Evolutionary conservation across 1,284 basidiomycete species (phyloP).

Genomic region (Caloboletus inedulis): DNA sequence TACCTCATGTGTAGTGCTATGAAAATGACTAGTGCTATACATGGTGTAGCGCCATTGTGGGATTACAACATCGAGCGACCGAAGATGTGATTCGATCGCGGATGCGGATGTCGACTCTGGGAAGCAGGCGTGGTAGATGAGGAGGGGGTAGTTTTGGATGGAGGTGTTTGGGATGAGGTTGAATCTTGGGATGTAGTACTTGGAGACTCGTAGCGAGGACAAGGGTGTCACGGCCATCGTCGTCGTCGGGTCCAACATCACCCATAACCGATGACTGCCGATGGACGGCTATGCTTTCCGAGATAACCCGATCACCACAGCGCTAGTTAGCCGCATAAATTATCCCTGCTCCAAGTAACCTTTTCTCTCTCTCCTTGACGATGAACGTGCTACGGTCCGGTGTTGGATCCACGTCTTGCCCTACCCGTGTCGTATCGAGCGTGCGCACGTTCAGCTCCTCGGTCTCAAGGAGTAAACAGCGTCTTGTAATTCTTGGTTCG

Average conservation of each 20-base stretch:
- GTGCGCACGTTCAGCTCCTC: slow-evolving; percentile 40
- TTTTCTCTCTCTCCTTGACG: neutral
- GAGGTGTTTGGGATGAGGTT: slow-evolving; percentile 2
- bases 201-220: slow-evolving; percentile 4
- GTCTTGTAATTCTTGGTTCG: slow-evolving; percentile 77
- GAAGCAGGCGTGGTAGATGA: slow-evolving; percentile 19
- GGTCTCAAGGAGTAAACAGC: slow-evolving; percentile 44
- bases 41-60: slow-evolving; percentile 39
- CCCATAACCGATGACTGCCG: neutral
- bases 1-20: slow-evolving; percentile 33
- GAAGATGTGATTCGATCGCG: slow-evolving; percentile 33
- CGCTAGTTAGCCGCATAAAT: too few species aligned
- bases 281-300: slow-evolving; percentile 8
- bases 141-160: slow-evolving; percentile 12
- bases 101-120: neutral
- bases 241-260: neutral
- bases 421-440: neutral
- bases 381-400: slow-evolving; percentile 21
- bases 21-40: slow-evolving; percentile 43
- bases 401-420: slow-evolving; percentile 1
- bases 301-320: slow-evolving; percentile 20
- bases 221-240: neutral
- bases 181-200: slow-evolving; percentile 3
- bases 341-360: too few species aligned
- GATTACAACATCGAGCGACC: slow-evolving; percentile 35